phyloP scores from a whole-genome alignment of 805 yeast genomes.

The Tetrapisispora namnaoensis region DNA sequence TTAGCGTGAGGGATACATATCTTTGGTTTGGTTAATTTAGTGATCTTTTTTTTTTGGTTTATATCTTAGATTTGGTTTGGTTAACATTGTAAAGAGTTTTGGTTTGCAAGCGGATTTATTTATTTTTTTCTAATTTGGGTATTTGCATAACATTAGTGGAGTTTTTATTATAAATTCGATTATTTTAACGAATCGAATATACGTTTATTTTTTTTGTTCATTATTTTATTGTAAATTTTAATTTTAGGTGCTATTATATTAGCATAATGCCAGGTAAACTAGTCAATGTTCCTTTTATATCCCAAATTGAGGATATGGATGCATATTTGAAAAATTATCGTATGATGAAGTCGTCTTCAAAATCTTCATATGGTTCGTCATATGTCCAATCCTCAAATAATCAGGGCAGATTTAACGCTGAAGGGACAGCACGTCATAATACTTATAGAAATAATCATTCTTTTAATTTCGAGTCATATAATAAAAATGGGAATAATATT shows the following conservation, averaged over 20 bases:
- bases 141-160: background rate
- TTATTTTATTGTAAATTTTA: too few relatives aligned
- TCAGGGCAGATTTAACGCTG: slow-evolving; percentile 1
- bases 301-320: slow-evolving; percentile 30
- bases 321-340: slow-evolving; percentile 22
- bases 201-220: too few relatives aligned
- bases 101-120: background rate
- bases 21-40: background rate
- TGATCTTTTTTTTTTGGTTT: background rate
- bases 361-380: slow-evolving; percentile 3
- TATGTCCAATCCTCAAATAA: slow-evolving; percentile 3
- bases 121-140: background rate
- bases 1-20: too few relatives aligned
- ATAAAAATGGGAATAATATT: background rate
- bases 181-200: too few relatives aligned
- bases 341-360: slow-evolving; percentile 15
- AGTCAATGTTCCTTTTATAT: slow-evolving; percentile 25
- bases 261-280: slow-evolving; percentile 26
- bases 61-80: background rate
- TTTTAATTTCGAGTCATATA: background rate
- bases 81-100: too few relatives aligned
- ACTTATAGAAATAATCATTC: slow-evolving; percentile 1
- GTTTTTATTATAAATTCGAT: too few relatives aligned
- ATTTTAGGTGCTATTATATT: background rate
- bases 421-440: slow-evolving; percentile 1